Evolutionary conservation across 805 yeast species (phyloP).

Genomic region (Candida peoriensis): DNA sequence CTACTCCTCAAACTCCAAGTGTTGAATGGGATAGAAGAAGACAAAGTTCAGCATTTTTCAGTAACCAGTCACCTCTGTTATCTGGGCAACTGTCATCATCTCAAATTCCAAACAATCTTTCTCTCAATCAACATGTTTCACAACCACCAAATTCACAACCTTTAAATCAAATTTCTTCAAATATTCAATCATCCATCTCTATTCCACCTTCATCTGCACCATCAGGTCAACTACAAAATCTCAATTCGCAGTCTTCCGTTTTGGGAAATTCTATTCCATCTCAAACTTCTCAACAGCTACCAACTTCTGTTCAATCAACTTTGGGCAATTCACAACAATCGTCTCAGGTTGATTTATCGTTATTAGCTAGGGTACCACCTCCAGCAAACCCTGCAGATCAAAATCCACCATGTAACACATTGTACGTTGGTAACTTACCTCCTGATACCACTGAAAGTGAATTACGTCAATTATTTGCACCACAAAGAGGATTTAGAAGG

Average conservation of each 20-base stretch:
- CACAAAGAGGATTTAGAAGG: slow-evolving; percentile 89
- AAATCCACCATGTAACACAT: slow-evolving; percentile 96
- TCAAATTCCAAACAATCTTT: slow-evolving; percentile 21
- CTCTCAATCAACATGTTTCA: slow-evolving; percentile 12
- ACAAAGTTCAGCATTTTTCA: slow-evolving; percentile 50
- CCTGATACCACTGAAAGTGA: slow-evolving; percentile 96
- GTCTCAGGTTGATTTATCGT: slow-evolving; percentile 56
- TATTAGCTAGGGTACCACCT: slow-evolving; percentile 76
- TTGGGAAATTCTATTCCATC: not conserved
- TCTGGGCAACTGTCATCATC: slow-evolving; percentile 17
- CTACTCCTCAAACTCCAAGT: slow-evolving; percentile 38
- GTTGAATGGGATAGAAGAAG: slow-evolving; percentile 48
- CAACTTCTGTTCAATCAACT: slow-evolving; percentile 5
- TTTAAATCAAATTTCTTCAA: slow-evolving; percentile 1
- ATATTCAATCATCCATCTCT: slow-evolving; percentile 10
- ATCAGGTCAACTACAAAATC: slow-evolving; percentile 13
- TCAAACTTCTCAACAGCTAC: slow-evolving; percentile 4
- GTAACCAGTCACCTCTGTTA: slow-evolving; percentile 23
- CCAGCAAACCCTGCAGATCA: slow-evolving; percentile 99
- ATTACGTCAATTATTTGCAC: slow-evolving; percentile 77
- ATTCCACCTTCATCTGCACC: slow-evolving; percentile 17
- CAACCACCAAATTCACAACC: slow-evolving; percentile 1
- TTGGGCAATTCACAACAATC: slow-evolving; percentile 15
- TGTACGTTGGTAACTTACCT: slow-evolving; percentile 95
- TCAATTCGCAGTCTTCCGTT: slow-evolving; percentile 5